These are phyloP conservation scores for Trifolium dubium DNA, from an alignment of 306 rosid genomes.

Conservation along the genomic window DNA sequence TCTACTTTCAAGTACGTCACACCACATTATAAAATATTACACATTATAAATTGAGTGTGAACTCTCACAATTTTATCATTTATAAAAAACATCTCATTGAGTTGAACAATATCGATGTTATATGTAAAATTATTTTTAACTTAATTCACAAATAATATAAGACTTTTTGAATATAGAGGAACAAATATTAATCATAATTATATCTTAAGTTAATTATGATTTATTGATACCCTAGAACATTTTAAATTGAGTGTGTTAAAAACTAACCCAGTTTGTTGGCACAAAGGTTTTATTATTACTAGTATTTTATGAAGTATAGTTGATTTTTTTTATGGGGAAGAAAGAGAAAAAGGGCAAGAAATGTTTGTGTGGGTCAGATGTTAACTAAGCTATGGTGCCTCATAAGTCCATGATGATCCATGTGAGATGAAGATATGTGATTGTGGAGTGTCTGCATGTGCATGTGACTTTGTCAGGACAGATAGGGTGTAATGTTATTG, in stretches of 20 bases:
- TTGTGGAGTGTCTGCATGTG: conserved; percentile 71
- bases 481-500: neutral
- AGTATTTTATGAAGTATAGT: neutral
- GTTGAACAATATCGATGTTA: too few relatives aligned
- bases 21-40: too few relatives aligned
- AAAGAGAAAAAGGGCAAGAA: conserved; percentile 28
- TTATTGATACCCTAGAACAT: too few relatives aligned
- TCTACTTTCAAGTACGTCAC: too few relatives aligned
- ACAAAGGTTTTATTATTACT: neutral
- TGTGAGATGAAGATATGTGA: conserved; percentile 73
- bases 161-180: too few relatives aligned
- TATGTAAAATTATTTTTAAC: too few relatives aligned
- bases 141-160: too few relatives aligned
- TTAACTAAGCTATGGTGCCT: conserved; percentile 40
- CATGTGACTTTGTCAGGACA: conserved; percentile 83
- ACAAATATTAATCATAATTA: too few relatives aligned
- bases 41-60: too few relatives aligned
- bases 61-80: too few relatives aligned
- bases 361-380: conserved; percentile 56
- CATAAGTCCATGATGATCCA: conserved; percentile 50
- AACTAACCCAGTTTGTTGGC: neutral
- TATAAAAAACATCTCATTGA: too few relatives aligned
- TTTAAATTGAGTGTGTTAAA: neutral
- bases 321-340: neutral
- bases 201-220: neutral